These are phyloP conservation scores for Buxus sempervirens DNA, from an alignment of 164 flowering plant genomes.

Conservation along the genomic window DNA sequence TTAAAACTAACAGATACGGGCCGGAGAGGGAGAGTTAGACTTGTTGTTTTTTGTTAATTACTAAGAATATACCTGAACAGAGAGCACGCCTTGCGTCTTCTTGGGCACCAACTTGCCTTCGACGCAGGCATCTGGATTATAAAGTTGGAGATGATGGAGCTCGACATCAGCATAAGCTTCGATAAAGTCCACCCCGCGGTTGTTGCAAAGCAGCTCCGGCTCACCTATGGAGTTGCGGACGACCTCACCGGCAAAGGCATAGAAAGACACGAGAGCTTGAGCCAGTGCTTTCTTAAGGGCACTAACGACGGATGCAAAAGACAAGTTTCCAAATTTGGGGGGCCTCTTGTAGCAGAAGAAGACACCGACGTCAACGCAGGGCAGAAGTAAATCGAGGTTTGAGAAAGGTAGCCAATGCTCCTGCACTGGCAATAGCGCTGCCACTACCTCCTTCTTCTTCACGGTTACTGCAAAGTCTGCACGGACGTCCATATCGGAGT, in stretches of 20 bases:
- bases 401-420: conserved; percentile 36
- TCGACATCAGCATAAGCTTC: conserved; percentile 39
- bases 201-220: conserved; percentile 42
- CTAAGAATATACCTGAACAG: conserved; percentile 30
- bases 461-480: conserved; percentile 13
- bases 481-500: not conserved
- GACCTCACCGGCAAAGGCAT: conserved; percentile 35
- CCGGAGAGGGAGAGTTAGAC: too few species aligned
- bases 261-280: conserved; percentile 25
- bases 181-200: conserved; percentile 39
- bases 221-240: conserved; percentile 28
- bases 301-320: conserved; percentile 11
- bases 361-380: conserved; percentile 28
- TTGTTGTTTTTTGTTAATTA: not conserved
- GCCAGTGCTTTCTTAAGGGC: conserved; percentile 27
- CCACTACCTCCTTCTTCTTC: conserved; percentile 21
- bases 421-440: conserved; percentile 28
- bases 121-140: conserved; percentile 38
- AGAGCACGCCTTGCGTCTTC: conserved; percentile 34
- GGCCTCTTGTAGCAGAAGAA: conserved; percentile 35
- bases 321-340: not conserved
- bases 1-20: too few species aligned
- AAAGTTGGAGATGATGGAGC: conserved; percentile 28
- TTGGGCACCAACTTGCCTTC: conserved; percentile 42
- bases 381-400: conserved; percentile 37